A percentile compares a stretch with the other conserved stretches of the same genome.
phyloP scores from a whole-genome alignment of 2,329 filamentous ascomycete genomes.

The Ophiostoma quercus region DNA sequence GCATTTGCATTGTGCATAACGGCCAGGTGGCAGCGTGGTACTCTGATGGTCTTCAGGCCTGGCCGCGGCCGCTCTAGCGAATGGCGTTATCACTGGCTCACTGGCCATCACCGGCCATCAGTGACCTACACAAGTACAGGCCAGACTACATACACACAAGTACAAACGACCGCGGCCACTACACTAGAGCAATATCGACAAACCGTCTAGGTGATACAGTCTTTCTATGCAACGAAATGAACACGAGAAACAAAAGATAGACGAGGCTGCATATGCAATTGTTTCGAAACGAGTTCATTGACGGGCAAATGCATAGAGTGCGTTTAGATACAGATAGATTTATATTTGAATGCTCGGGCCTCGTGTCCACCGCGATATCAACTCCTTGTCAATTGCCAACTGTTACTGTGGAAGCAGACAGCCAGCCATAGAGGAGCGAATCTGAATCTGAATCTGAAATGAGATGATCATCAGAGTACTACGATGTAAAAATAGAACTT shows the following conservation, averaged over 20 bases:
- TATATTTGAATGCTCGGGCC: background rate
- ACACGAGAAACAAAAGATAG: background rate
- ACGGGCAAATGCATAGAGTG: background rate
- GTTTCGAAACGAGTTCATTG: background rate
- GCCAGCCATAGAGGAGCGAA: background rate
- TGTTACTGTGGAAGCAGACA: constrained; percentile 9
- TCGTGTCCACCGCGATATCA: background rate
- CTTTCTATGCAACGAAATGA: background rate
- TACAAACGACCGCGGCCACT: background rate
- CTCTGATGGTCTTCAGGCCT: too few relatives aligned
- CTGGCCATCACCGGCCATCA: too few relatives aligned
- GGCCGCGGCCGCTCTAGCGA: too few relatives aligned
- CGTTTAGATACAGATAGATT: background rate
- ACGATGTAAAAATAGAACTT: background rate
- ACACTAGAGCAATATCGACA: background rate
- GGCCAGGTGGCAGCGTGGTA: too few relatives aligned
- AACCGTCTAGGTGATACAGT: background rate
- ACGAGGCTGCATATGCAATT: constrained; percentile 6
- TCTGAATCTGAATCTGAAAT: background rate
- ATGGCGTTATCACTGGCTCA: too few relatives aligned
- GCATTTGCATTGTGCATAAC: background rate
- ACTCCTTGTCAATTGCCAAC: background rate
- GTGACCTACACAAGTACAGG: too few relatives aligned
- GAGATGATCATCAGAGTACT: background rate
- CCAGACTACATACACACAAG: too few relatives aligned